Percentiles rank a stretch among this genome's conserved stretches.
phyloP scores from a whole-genome alignment of 2,329 filamentous ascomycete species.

The Botrytis elliptica region DNA sequence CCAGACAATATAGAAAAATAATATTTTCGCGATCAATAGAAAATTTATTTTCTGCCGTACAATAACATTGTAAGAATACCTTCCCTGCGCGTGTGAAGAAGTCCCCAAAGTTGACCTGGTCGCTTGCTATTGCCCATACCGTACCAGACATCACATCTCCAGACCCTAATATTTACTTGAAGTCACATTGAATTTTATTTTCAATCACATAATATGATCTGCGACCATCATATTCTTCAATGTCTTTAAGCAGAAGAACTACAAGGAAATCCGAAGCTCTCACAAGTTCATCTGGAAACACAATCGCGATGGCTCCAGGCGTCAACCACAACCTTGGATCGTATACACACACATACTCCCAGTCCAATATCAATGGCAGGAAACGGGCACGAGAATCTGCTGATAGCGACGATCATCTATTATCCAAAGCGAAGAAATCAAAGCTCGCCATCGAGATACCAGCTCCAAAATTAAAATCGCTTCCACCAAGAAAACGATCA shows the following conservation, averaged over 20 bases:
- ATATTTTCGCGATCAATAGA: background rate
- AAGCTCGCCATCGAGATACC: conserved; percentile 55
- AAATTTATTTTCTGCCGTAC: conserved; percentile 11
- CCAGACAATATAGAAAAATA: background rate
- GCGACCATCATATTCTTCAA: background rate
- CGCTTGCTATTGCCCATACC: conserved; percentile 16
- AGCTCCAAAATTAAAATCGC: conserved; percentile 33
- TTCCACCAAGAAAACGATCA: conserved; percentile 26
- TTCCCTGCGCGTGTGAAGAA: conserved; percentile 19
- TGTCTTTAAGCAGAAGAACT: conserved; percentile 21
- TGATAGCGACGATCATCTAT: conserved; percentile 47
- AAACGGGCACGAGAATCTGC: conserved; percentile 50
- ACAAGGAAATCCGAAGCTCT: conserved; percentile 18
- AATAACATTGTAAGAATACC: conserved; percentile 4
- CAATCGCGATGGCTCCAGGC: conserved; percentile 26
- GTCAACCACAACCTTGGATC: conserved; percentile 2
- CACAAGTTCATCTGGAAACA: conserved; percentile 11
- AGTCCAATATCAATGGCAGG: conserved; percentile 43
- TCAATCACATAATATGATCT: conserved; percentile 19
- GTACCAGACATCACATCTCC: background rate
- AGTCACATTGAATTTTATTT: background rate
- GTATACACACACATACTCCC: conserved; percentile 11
- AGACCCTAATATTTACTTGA: conserved; percentile 3
- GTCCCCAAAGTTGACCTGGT: conserved; percentile 12
- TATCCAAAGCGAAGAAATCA: conserved; percentile 48